These are phyloP conservation scores for Verticillium isaacii DNA, from an alignment of 2,329 filamentous ascomycete genomes.

Conservation along the genomic window DNA sequence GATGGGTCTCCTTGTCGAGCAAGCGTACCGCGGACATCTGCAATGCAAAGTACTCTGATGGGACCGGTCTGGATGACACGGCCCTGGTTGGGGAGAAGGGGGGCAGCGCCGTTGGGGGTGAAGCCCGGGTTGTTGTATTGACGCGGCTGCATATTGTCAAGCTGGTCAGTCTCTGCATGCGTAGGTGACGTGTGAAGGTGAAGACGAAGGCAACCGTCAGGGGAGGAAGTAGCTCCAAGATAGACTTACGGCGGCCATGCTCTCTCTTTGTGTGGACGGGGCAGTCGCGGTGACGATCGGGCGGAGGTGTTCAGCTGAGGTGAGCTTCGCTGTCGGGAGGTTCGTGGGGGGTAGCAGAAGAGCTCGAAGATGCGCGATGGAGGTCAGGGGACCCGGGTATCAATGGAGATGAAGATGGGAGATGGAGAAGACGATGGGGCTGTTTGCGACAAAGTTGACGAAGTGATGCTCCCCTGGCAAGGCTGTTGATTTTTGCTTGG, in stretches of 20 bases:
- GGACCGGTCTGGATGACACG: slow-evolving; percentile 62
- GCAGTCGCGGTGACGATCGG: neutral
- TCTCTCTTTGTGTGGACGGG: slow-evolving; percentile 2
- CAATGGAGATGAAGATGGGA: slow-evolving; percentile 13
- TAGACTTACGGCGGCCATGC: slow-evolving; percentile 14
- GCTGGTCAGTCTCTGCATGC: neutral
- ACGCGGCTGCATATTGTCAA: slow-evolving; percentile 27
- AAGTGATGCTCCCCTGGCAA: slow-evolving; percentile 13
- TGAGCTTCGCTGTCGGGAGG: neutral
- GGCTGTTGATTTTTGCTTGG: slow-evolving; percentile 14
- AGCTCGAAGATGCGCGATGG: neutral
- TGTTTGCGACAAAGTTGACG: slow-evolving; percentile 12
- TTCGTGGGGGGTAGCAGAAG: slow-evolving; percentile 3
- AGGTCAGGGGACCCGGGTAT: slow-evolving; percentile 8
- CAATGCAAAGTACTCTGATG: slow-evolving; percentile 64
- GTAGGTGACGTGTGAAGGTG: neutral
- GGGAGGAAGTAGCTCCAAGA: neutral
- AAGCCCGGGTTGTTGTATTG: slow-evolving; percentile 50
- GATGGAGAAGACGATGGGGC: slow-evolving; percentile 9
- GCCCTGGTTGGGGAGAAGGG: slow-evolving; percentile 63
- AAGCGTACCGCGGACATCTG: slow-evolving; percentile 63
- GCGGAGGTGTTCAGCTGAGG: neutral
- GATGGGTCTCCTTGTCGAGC: slow-evolving; percentile 3
- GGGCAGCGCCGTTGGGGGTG: slow-evolving; percentile 60
- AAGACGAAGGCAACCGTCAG: neutral